Evolutionary conservation across 2,329 filamentous ascomycete species (phyloP), one percentile per base, ranked within the genome.

Genomic region (Botryosphaeria dothidea): DNA sequence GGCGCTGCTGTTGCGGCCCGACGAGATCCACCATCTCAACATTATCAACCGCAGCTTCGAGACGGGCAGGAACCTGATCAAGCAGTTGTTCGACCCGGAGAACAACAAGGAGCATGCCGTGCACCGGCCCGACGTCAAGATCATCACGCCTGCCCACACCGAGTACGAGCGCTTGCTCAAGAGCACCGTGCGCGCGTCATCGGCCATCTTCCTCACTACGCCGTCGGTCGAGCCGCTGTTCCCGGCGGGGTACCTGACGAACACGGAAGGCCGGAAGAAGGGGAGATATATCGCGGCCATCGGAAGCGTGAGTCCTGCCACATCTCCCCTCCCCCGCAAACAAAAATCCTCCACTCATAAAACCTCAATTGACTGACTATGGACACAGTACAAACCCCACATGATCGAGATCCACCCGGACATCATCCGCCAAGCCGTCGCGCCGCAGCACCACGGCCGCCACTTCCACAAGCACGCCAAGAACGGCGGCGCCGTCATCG

Each of bases 191-290:
- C 82, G 87, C 41, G 86, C 86, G 8, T 87, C 91, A 0, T 92
- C 95, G 71, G 90, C 91, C 9, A 90, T 98, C 41, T 95, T 96
- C 79, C 94, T 92, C 79, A 96, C 92, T 69, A 97, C 93, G 1
- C 92, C 93, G 0, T 90, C 88, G 0, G 85, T 83, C 0, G 81
- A 85, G 36, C 90, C 91, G 1, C 80, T 97, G 1, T 98, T 97
- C 73, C 90, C 93, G 0, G 82, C 84, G 0, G 78, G 84, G 11
- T 88, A 91, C 67, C 82, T 97, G 58, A 96, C 91, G 0, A 90
- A 85, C 64, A 83, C 85, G 6, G 89, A 91, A 69, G 90, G 88
- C 0, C 79, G 90, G 31, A 86, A 84, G 69, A 92, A 91, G 74
- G 90, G 90, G 1, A 79, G 91, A 27, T 83, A 93, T 69, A 86